phyloP scores from a whole-genome alignment of 768 basidiomycete species.

The Leccinum boreale region DNA sequence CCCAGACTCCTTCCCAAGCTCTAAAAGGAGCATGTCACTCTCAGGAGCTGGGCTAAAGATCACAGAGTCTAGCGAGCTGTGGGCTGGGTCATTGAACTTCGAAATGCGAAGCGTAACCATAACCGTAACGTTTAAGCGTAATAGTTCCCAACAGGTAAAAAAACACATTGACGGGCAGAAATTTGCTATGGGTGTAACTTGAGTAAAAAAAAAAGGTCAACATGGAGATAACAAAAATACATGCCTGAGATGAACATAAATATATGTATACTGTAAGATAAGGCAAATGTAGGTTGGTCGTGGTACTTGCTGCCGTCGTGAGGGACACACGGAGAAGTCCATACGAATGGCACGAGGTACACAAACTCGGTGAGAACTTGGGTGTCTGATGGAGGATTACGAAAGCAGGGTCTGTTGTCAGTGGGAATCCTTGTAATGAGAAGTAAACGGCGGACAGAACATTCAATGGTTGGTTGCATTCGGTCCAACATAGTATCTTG shows the following conservation, averaged over 20 bases:
- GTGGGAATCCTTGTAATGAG: neutral
- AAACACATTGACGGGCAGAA: neutral
- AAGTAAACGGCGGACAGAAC: neutral
- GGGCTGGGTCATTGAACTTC: neutral
- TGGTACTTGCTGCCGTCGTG: neutral
- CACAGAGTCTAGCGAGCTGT: neutral
- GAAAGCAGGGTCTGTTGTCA: neutral
- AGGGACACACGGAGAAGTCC: neutral
- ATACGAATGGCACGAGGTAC: neutral
- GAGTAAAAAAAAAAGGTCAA: neutral
- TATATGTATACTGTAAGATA: neutral
- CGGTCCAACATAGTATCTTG: neutral
- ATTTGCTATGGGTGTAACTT: neutral
- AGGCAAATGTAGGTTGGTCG: neutral
- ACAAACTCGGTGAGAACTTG: neutral
- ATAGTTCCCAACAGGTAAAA: neutral
- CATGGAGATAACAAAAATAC: constrained; percentile 21
- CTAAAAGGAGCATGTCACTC: neutral
- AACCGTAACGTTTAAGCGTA: neutral
- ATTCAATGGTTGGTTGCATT: neutral
- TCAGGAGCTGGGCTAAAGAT: neutral
- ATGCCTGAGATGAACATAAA: neutral
- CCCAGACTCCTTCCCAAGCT: neutral
- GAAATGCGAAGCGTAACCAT: neutral
- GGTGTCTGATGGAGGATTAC: neutral